Base-by-base conservation (phyloP, 1,139 yeast species). In the Nakaseomyces delphensis region DNA sequence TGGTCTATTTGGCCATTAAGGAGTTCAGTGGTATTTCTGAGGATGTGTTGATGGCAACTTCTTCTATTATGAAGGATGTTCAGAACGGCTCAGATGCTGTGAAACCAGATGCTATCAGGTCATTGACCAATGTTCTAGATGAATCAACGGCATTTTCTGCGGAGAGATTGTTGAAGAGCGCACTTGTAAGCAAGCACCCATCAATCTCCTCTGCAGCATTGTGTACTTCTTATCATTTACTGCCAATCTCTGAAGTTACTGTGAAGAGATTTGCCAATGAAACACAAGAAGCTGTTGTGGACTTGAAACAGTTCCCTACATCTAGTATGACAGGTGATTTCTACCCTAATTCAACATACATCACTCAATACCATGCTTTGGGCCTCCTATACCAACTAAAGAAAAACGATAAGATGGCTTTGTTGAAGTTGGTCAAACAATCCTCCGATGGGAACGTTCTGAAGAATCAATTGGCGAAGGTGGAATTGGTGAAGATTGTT, bases 41-140 rank as follows among this genome's bases (percentile, higher is more conserved):
- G 55, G 96, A 91, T 66, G 86, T 86, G 43, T 76, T 91, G 65
- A 93, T 91, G 97, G 96, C 91, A 27, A 91, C 98, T 25, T 85
- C 96, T 6, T 85, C 96, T 16, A 89, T 91, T 58, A 93, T 91
- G 96, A 89, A 89, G 68, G 98, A 91, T 67, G 85, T 91, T 46
- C 96, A 93, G 67, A 80, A 82, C 47, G 89, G 89, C 51, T 95
- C 86, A 50, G 71, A 78, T 50, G 71, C 87, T 46, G 87, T 83
- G 66, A 86, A 89, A 61, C 96, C 98, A 45, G 83, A 91, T 63
- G 97, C 99, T 25, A 83, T 91, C 53, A 79, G 98, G 62, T 84
- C 98, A 0, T 74, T 91, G 55, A 78, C 89, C 16, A 77, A 94
- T 55, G 95, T 91, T 38, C 74, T 93, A 59, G 98, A 91, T 62